Evolutionary conservation across 495 filamentous ascomycete genomes (phyloP).

Genomic region (Articulospora tetracladia): DNA sequence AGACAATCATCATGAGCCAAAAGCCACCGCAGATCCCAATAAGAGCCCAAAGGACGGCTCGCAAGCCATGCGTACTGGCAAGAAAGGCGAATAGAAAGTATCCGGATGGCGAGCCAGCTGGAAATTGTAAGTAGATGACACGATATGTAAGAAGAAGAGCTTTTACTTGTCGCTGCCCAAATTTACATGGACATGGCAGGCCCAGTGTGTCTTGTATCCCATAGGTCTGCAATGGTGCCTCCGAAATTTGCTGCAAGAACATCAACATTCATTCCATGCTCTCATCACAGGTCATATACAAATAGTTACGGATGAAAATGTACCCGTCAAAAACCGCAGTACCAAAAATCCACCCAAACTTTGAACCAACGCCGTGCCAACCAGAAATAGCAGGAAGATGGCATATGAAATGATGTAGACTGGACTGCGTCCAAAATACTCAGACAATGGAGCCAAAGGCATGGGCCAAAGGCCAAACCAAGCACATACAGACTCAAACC

Average conservation of each 20-base stretch:
- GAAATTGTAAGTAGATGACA: neutral
- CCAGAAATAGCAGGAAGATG: conserved; percentile 25
- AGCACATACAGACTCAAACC: conserved; percentile 29
- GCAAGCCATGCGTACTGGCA: conserved; percentile 33
- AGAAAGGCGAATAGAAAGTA: conserved; percentile 42
- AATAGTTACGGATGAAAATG: conserved; percentile 28
- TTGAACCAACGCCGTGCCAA: conserved; percentile 27
- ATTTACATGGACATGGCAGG: conserved; percentile 10
- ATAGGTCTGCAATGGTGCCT: conserved; percentile 15
- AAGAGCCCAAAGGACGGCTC: conserved; percentile 43
- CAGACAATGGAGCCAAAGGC: conserved; percentile 6
- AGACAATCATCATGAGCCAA: conserved; percentile 34
- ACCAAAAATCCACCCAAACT: conserved; percentile 26
- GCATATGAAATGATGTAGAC: conserved; percentile 32
- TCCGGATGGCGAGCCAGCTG: conserved; percentile 35
- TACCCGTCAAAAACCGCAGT: conserved; percentile 26
- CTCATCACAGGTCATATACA: neutral
- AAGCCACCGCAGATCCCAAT: conserved; percentile 42
- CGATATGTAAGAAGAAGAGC: neutral
- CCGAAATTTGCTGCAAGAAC: conserved; percentile 3
- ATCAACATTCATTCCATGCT: neutral
- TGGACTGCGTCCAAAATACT: conserved; percentile 30
- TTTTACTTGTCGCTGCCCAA: neutral
- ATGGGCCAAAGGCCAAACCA: conserved; percentile 18
- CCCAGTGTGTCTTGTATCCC: neutral